These are phyloP conservation scores for Aspergillus novoparasiticus DNA, from an alignment of 2,329 filamentous ascomycete species.

Conservation along the genomic window DNA sequence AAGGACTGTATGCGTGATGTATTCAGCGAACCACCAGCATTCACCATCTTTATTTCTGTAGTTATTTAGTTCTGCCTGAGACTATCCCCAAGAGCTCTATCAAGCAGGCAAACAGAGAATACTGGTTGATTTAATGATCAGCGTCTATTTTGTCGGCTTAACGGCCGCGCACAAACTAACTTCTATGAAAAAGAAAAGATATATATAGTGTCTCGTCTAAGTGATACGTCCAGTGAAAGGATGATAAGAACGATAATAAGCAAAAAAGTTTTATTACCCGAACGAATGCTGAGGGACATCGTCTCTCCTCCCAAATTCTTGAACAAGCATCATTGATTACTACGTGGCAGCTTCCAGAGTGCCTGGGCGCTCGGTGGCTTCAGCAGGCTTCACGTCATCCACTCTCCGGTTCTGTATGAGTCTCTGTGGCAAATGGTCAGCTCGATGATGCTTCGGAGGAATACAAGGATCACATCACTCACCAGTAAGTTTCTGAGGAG, in stretches of 20 bases:
- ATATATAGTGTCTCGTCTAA: neutral
- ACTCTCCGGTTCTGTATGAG: constrained; percentile 47
- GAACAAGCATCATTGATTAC: constrained; percentile 6
- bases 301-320: constrained; percentile 10
- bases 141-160: neutral
- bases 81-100: neutral
- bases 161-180: neutral
- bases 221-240: neutral
- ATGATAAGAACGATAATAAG: constrained; percentile 9
- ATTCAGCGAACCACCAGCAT: neutral
- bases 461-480: constrained; percentile 42
- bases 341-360: constrained; percentile 40
- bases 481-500: constrained; percentile 86
- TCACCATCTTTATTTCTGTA: neutral
- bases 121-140: neutral
- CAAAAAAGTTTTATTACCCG: constrained; percentile 17
- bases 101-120: neutral
- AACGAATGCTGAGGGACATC: constrained; percentile 14
- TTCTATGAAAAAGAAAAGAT: neutral
- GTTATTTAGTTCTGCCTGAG: neutral
- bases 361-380: constrained; percentile 44
- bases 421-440: constrained; percentile 32
- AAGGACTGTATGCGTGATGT: neutral
- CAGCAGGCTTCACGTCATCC: constrained; percentile 44
- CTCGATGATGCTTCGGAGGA: neutral